Evolutionary conservation across 768 basidiomycete species (phyloP).

Genomic region (Fomitopsis pulvina): DNA sequence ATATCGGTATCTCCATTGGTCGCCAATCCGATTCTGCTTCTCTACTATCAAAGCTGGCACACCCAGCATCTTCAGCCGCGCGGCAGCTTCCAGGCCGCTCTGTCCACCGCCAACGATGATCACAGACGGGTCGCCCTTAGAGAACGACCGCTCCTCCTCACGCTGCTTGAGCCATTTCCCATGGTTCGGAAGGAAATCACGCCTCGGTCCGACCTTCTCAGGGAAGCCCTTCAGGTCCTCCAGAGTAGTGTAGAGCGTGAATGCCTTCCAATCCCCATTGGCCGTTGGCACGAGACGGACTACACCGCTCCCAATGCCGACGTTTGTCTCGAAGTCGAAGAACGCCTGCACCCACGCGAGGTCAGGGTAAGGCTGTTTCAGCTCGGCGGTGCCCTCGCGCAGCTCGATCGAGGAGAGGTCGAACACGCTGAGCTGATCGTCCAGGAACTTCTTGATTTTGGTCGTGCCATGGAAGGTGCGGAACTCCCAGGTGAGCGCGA

Average conservation of each 20-base stretch:
- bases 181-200: constrained; percentile 29
- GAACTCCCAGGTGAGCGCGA: constrained; percentile 32
- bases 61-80: constrained; percentile 47
- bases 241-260: constrained; percentile 42
- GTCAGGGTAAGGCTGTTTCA: constrained; percentile 19
- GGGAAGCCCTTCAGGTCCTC: constrained; percentile 44
- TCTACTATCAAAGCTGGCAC: constrained; percentile 54
- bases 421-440: constrained; percentile 15
- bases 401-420: constrained; percentile 14
- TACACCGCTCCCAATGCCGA: constrained; percentile 34
- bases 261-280: constrained; percentile 40
- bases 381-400: constrained; percentile 2
- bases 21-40: constrained; percentile 49
- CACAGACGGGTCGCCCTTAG: constrained; percentile 43
- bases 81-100: constrained; percentile 48
- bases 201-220: constrained; percentile 30
- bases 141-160: constrained; percentile 30
- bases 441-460: constrained; percentile 24
- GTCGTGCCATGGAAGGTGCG: constrained; percentile 29
- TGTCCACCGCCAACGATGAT: constrained; percentile 48
- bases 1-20: constrained; percentile 64
- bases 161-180: constrained; percentile 37
- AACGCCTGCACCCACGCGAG: constrained; percentile 22
- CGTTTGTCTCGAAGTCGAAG: constrained; percentile 40
- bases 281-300: constrained; percentile 40